Base-by-base conservation (phyloP, 148 eudicot genomes). In the Agrostemma githago region DNA sequence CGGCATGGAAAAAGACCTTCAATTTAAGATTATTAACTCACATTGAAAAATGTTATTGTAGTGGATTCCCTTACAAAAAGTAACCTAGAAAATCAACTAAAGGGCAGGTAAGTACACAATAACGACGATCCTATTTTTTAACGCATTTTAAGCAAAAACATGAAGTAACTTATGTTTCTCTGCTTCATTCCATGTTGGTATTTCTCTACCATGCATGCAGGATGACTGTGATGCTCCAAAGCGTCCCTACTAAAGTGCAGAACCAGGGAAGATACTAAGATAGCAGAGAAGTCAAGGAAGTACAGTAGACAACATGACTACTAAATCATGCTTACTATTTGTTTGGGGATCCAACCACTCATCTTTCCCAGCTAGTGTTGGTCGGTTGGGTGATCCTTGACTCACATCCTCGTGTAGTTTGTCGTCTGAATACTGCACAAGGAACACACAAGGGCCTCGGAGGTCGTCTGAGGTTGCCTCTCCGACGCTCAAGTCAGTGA, bases 131-230 rank as follows among this genome's bases (percentile, higher is more conserved):
- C 19, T 66, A 14, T 62, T 48, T 64, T 21, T 41, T 69, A 56
- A 21, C 83, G 6, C 9, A 60, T 59, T 62, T n/a, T 8, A 70
- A 70, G 54, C 71, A 70, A 64, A 26, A 51, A 56, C 44, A 54
- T 42, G 46, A 11, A 79, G 65, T 40, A 63, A 26, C 9, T 41
- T 72, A 19, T 37, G 48, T 26, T 67, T n/a, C 37, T 71, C 41
- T 42, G 34, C 46, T 72, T 16, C 20, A 10, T 80, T 75, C 54
- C 62, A 59, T 72, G 73, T 75, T 57, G 76, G 57, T 72, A 72
- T 66, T 62, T 53, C 74, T 76, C 62, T 54, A 61, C 56, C 70
- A 69, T 68, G 70, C 68, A 16, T 68, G 72, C 51, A 72, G 51
- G 37, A 69, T 37, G 21, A 19, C 68, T 57, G 34, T 42, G 72